A percentile compares a stretch with the other conserved stretches of the same genome.
Conservation (phyloP, 2,329 filamentous ascomycete species). For the Taxawa tesnikishii region DNA sequence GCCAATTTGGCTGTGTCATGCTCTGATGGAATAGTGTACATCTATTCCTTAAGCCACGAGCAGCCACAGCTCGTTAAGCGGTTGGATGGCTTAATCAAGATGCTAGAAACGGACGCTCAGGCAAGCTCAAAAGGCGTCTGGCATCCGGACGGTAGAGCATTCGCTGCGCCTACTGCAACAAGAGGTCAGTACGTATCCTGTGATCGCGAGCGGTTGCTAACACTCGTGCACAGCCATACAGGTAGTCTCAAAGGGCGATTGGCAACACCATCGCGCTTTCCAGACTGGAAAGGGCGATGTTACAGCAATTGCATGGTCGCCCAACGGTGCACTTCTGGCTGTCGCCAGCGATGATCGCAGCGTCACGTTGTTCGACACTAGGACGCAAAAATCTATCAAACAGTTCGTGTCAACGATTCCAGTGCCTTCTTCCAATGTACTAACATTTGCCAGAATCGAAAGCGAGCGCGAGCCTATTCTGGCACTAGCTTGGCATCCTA, state of each 20-base stretch:
- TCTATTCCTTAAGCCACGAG: conserved; percentile 72
- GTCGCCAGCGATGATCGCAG: conserved; percentile 47
- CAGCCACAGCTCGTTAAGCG: conserved; percentile 72
- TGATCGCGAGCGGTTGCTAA: conserved; percentile 1
- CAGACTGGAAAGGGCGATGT: conserved; percentile 66
- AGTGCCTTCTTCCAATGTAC: background rate
- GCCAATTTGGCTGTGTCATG: conserved; percentile 68
- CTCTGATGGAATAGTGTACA: conserved; percentile 77
- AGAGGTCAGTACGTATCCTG: conserved; percentile 24
- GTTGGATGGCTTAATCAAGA: conserved; percentile 74
- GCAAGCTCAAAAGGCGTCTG: conserved; percentile 64
- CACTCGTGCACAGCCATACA: conserved; percentile 51
- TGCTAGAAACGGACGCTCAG: conserved; percentile 65
- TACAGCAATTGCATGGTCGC: conserved; percentile 82
- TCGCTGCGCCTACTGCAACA: conserved; percentile 72
- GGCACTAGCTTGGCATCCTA: conserved; percentile 82
- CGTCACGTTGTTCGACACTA: conserved; percentile 77
- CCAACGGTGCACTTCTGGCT: conserved; percentile 80
- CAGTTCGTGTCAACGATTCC: conserved; percentile 25
- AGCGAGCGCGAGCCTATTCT: conserved; percentile 63
- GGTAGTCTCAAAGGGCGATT: conserved; percentile 77
- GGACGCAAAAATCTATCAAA: conserved; percentile 69
- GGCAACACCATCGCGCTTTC: conserved; percentile 76
- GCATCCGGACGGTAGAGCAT: conserved; percentile 90
- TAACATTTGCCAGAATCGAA: conserved; percentile 39